Evolutionary conservation across 1,139 yeast species (phyloP).

Genomic region (Pichia sp.): DNA sequence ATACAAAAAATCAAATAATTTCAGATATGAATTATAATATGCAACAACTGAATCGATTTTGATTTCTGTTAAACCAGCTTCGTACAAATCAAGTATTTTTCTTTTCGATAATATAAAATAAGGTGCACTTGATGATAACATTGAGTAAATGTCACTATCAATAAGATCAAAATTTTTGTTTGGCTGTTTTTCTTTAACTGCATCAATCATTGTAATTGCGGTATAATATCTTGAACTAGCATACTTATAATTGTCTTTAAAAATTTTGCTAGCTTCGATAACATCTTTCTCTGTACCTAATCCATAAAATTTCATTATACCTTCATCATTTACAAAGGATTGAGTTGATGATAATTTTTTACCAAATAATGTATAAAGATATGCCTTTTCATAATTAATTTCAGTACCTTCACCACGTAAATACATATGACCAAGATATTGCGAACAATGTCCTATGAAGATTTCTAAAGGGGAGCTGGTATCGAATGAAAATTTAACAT

Average conservation of each 20-base stretch:
- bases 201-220: neutral
- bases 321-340: slow-evolving; percentile 48
- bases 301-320: slow-evolving; percentile 50
- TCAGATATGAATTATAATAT: slow-evolving; percentile 48
- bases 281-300: slow-evolving; percentile 30
- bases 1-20: slow-evolving; percentile 44
- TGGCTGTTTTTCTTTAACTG: neutral
- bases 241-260: neutral
- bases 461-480: slow-evolving; percentile 7
- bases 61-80: slow-evolving; percentile 33
- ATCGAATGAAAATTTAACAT: neutral
- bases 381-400: slow-evolving; percentile 43
- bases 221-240: slow-evolving; percentile 7
- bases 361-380: slow-evolving; percentile 39
- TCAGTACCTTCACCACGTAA: slow-evolving; percentile 66
- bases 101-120: slow-evolving; percentile 5
- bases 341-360: slow-evolving; percentile 32
- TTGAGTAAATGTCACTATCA: neutral
- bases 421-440: slow-evolving; percentile 62
- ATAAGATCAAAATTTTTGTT: neutral
- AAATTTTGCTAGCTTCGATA: neutral
- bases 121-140: slow-evolving; percentile 1
- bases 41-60: neutral
- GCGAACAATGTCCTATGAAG: slow-evolving; percentile 35
- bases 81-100: slow-evolving; percentile 40